Conservation (phyloP, 2,329 filamentous ascomycete species). For the Clarireedia homoeocarpa region DNA sequence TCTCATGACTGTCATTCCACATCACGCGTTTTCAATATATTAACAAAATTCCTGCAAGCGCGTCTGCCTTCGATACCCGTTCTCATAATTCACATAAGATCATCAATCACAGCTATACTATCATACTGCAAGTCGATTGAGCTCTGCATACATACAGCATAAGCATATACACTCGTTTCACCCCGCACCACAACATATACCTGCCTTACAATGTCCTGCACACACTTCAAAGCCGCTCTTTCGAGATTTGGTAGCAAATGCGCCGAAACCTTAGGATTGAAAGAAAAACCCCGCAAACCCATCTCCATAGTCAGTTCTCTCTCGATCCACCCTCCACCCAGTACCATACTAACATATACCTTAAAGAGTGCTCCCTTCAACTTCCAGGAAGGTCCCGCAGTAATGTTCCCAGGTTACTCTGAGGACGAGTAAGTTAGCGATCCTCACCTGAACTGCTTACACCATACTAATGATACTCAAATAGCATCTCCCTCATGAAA, state of each 20-base stretch:
- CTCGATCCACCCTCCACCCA: background rate
- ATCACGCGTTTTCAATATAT: slow-evolving; percentile 13
- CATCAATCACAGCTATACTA: background rate
- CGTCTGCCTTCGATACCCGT: background rate
- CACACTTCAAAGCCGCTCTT: slow-evolving; percentile 9
- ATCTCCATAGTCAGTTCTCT: slow-evolving; percentile 14
- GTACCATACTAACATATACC: slow-evolving; percentile 20
- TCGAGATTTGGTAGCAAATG: slow-evolving; percentile 13
- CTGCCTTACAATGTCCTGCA: slow-evolving; percentile 12
- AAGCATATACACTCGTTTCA: slow-evolving; percentile 1
- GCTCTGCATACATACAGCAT: background rate
- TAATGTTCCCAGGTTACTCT: slow-evolving; percentile 46
- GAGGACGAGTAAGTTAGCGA: slow-evolving; percentile 47
- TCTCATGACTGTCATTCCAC: slow-evolving; percentile 8
- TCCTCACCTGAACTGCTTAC: background rate
- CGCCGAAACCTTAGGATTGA: slow-evolving; percentile 14
- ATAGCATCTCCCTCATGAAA: slow-evolving; percentile 27
- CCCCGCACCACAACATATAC: background rate
- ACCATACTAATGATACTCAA: background rate
- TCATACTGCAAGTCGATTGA: background rate
- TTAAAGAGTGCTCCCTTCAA: slow-evolving; percentile 51
- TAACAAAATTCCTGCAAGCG: slow-evolving; percentile 4
- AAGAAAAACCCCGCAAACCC: slow-evolving; percentile 12
- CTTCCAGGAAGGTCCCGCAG: slow-evolving; percentile 44
- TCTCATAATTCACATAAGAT: background rate